Base-by-base conservation (phyloP, 1,139 yeast species). In the Hyphopichia khmerensis region DNA sequence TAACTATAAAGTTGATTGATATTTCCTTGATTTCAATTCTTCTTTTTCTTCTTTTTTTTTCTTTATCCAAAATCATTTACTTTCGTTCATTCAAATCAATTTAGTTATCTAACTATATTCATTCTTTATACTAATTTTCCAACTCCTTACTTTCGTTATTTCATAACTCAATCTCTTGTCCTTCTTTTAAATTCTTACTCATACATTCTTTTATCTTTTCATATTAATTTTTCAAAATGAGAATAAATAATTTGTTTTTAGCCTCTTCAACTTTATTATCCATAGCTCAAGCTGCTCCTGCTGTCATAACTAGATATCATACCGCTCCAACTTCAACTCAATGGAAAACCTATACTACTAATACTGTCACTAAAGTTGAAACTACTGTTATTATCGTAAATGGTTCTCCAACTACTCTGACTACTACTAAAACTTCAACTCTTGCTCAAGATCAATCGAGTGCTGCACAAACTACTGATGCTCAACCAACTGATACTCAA, bases 291-390 rank as follows among this genome's bases (percentile, higher is more conserved):
- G 69, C 69, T 7, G 59, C 67, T 35, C 69, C 69, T 6, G 48
- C 53, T 7, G 37, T 59, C 24, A 52, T 64, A 40, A 65, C 70
- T 23, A 48, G 62, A 36, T 46, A 47, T 9, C 65, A 60, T 39
- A 63, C 69, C 23, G 71, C 72, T 10, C 56, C 62, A 3, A 56
- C 69, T 10, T 62, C 61, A 14, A 65, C 71, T 19, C 50, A 55
- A n/a, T 57, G 60, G 50, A 50, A 49, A 40, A 59, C 55, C 4
- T 33, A 33, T 39, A 53, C 61, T 11, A 50, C 60, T 2, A 52
- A 51, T 36, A 52, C 63, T 10, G 51, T 54, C 8, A 46, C 50
- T 2, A 44, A 36, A 16, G 37, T 49, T 29, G 38, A 41, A 30
- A 39, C 54, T 16, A 35, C 36, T 11, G 26, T 48, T 19, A 39